Evolutionary conservation across 1,284 basidiomycete species (phyloP).

Genomic region (Wallemia mellicola): DNA sequence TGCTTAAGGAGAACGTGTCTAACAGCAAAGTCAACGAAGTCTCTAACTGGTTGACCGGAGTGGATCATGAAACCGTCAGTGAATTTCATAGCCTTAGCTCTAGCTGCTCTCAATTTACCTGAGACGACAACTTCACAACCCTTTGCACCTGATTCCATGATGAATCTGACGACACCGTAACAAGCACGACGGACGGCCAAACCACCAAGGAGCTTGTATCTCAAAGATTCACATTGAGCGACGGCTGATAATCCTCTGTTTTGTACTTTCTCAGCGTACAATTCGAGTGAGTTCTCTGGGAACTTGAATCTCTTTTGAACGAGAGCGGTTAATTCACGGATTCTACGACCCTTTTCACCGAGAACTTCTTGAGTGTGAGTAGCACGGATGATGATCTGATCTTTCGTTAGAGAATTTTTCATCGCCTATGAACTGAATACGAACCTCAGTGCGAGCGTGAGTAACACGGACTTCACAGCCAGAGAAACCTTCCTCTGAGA

Average conservation of each 20-base stretch:
- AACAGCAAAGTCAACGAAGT: conserved; percentile 94
- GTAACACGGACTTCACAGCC: conserved; percentile 99
- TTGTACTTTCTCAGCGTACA: conserved; percentile 99
- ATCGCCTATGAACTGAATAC: conserved; percentile 4
- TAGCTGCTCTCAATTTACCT: conserved; percentile 96
- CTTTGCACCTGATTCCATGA: conserved; percentile 99
- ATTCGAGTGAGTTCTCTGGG: conserved; percentile 92
- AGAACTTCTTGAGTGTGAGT: conserved; percentile 99
- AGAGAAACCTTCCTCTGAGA: conserved; percentile 98
- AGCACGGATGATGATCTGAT: conserved; percentile 90
- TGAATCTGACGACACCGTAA: conserved; percentile 99
- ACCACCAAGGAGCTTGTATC: conserved; percentile 98
- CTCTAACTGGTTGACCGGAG: conserved; percentile 90
- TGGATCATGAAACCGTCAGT: conserved; percentile 99
- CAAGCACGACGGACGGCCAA: conserved; percentile 96
- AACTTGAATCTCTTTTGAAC: conserved; percentile 99
- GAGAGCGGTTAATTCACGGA: conserved; percentile 91
- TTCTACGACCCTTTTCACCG: conserved; percentile 97
- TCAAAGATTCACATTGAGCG: conserved; percentile 92
- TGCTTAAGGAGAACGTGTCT: conserved; percentile 95
- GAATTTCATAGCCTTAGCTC: conserved; percentile 99
- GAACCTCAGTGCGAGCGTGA: conserved; percentile 85
- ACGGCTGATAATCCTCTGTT: conserved; percentile 95
- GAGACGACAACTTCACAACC: conserved; percentile 99
- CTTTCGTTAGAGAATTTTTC: not conserved